These are phyloP conservation scores for Solanum pimpinellifolium DNA, from an alignment of 257 asterid species.

Conservation along the genomic window DNA sequence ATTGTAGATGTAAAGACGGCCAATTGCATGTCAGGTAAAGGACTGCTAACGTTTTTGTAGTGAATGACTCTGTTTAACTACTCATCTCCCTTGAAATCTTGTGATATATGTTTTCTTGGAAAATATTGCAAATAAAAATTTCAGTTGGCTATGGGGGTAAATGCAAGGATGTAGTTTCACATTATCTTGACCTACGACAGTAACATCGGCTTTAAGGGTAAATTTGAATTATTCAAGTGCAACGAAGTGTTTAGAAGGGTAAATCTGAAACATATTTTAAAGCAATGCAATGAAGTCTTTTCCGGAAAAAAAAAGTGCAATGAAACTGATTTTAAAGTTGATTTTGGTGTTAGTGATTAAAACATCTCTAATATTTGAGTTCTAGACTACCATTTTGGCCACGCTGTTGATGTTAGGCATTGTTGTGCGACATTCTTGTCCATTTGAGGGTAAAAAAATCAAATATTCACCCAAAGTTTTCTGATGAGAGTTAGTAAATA, in stretches of 20 bases:
- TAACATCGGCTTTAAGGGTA: not conserved
- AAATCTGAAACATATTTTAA: too few species aligned
- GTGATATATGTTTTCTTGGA: not conserved
- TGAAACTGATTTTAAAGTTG: not conserved
- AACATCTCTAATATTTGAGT: not conserved
- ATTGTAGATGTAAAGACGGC: not conserved
- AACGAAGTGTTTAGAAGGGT: too few species aligned
- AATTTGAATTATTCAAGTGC: not conserved
- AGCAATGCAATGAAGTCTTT: too few species aligned
- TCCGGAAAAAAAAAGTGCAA: not conserved
- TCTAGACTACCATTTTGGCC: too few species aligned
- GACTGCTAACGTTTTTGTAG: not conserved
- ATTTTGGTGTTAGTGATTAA: not conserved
- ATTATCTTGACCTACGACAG: not conserved
- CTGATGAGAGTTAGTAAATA: too few species aligned
- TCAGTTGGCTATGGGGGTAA: not conserved
- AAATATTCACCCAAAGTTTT: too few species aligned
- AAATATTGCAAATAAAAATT: not conserved
- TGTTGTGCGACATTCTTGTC: too few species aligned
- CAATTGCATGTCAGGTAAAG: not conserved
- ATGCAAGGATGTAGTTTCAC: not conserved
- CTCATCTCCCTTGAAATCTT: not conserved
- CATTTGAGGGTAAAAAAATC: too few species aligned
- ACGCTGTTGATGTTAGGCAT: too few species aligned
- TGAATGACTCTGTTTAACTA: not conserved